Evolutionary conservation across 805 yeast species (phyloP).

Genomic region (Myxozyma monticola): DNA sequence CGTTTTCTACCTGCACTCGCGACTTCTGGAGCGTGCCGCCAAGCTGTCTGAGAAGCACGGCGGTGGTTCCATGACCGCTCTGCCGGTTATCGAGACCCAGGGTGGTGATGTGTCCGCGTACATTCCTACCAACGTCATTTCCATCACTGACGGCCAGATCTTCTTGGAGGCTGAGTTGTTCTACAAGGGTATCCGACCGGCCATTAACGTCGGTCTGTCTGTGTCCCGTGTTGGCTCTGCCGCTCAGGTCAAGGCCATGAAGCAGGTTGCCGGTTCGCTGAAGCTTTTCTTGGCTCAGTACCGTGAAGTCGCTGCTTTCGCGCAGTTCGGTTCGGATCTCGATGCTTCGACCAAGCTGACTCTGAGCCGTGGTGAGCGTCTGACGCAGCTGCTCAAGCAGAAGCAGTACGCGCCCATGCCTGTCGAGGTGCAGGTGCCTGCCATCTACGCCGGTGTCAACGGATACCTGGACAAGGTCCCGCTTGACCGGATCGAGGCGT

Average conservation of each 20-base stretch:
- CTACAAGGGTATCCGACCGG: conserved; percentile 99
- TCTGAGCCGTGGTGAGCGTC: conserved; percentile 99
- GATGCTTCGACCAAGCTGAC: conserved; percentile 99
- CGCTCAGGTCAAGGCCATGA: conserved; percentile 99
- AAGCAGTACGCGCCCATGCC: conserved; percentile 95
- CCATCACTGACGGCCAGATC: conserved; percentile 96
- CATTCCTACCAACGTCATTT: conserved; percentile 96
- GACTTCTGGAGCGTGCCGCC: conserved; percentile 96
- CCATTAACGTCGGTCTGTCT: conserved; percentile 99
- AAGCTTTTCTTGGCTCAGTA: conserved; percentile 99
- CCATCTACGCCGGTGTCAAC: conserved; percentile 99
- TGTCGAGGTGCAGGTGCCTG: conserved; percentile 99
- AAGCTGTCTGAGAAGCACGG: conserved; percentile 89
- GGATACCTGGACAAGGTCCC: conserved; percentile 93
- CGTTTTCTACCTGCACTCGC: conserved; percentile 92
- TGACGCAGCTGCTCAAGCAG: conserved; percentile 97
- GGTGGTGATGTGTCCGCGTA: conserved; percentile 99
- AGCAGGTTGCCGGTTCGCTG: conserved; percentile 99
- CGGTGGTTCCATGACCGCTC: conserved; percentile 93
- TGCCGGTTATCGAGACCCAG: conserved; percentile 96
- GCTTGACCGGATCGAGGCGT: conserved; percentile 81
- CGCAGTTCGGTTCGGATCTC: conserved; percentile 99
- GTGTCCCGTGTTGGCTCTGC: conserved; percentile 99
- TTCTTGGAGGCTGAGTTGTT: conserved; percentile 99
- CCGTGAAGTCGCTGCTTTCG: conserved; percentile 99